phyloP scores from a whole-genome alignment of 768 basidiomycete genomes.

The Lactarius evosmus region DNA sequence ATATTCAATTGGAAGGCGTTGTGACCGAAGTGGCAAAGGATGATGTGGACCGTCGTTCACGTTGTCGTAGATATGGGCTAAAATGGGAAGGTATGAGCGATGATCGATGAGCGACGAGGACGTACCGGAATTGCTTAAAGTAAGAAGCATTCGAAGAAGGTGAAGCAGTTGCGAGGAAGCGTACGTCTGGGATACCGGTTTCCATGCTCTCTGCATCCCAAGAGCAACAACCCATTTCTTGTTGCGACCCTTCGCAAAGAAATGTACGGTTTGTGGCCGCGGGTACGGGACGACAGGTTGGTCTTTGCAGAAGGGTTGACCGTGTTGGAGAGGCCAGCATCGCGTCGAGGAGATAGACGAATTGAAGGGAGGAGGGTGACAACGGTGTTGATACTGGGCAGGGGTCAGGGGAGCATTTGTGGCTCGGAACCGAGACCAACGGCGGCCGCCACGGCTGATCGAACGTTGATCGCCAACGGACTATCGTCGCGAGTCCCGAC shows the following conservation, averaged over 20 bases:
- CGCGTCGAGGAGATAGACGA: too few species aligned
- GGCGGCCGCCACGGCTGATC: too few species aligned
- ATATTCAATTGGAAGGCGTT: not conserved
- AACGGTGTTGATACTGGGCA: not conserved
- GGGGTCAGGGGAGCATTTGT: too few species aligned
- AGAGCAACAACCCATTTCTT: too few species aligned
- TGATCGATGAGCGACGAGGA: slow-evolving; percentile 6
- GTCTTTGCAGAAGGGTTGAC: not conserved
- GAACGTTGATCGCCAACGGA: too few species aligned
- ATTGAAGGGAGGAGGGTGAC: not conserved
- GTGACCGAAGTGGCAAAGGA: not conserved
- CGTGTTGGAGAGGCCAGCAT: too few species aligned
- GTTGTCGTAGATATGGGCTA: not conserved
- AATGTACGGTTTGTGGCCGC: not conserved
- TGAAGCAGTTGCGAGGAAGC: not conserved
- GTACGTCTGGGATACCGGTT: not conserved
- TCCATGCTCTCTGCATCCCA: not conserved
- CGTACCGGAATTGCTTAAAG: not conserved
- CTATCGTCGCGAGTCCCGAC: too few species aligned
- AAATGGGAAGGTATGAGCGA: not conserved
- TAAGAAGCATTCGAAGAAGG: not conserved
- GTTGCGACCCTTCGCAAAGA: not conserved
- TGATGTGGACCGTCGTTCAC: not conserved
- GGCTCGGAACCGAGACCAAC: too few species aligned
- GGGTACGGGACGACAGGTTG: slow-evolving; percentile 8